These are phyloP conservation scores for Crithidia bombi DNA, from an alignment of 208 protist genomes.

Conservation along the genomic window DNA sequence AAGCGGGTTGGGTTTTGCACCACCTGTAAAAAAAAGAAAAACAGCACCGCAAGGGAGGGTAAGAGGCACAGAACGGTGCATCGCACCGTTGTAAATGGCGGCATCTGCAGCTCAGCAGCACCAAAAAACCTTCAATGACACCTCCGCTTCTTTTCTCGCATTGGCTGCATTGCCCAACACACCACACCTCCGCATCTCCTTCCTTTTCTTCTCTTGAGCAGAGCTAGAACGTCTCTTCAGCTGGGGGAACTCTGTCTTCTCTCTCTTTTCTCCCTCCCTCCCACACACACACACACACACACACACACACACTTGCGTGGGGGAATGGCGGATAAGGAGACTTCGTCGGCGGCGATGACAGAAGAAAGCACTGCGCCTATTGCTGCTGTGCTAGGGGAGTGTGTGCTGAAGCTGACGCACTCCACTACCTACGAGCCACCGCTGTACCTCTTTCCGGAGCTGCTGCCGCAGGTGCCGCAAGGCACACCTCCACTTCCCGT, in stretches of 20 bases:
- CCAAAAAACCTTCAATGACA: too few relatives aligned
- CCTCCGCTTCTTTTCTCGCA: too few relatives aligned
- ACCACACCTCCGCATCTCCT: too few relatives aligned
- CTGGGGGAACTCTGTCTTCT: neutral
- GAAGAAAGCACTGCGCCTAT: neutral
- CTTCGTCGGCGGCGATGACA: neutral
- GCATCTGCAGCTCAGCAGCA: too few relatives aligned
- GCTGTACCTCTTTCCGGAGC: conserved; percentile 86
- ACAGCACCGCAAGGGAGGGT: too few relatives aligned
- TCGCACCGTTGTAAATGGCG: too few relatives aligned
- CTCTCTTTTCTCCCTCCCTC: neutral
- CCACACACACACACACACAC: neutral
- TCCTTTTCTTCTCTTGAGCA: too few relatives aligned
- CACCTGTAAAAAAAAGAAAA: too few relatives aligned
- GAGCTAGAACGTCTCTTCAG: too few relatives aligned
- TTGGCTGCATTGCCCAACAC: too few relatives aligned
- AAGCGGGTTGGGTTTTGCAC: too few relatives aligned
- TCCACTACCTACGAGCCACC: conserved; percentile 82
- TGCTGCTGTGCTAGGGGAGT: conserved; percentile 62
- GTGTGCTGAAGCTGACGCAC: conserved; percentile 58
- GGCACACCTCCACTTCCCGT: conserved; percentile 59
- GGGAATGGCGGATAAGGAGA: conserved; percentile 1
- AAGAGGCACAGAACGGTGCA: too few relatives aligned
- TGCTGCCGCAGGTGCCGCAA: conserved; percentile 75
- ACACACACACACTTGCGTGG: neutral